phyloP scores from a whole-genome alignment of 2,329 filamentous ascomycete species.

The Cryphonectria naterciae region DNA sequence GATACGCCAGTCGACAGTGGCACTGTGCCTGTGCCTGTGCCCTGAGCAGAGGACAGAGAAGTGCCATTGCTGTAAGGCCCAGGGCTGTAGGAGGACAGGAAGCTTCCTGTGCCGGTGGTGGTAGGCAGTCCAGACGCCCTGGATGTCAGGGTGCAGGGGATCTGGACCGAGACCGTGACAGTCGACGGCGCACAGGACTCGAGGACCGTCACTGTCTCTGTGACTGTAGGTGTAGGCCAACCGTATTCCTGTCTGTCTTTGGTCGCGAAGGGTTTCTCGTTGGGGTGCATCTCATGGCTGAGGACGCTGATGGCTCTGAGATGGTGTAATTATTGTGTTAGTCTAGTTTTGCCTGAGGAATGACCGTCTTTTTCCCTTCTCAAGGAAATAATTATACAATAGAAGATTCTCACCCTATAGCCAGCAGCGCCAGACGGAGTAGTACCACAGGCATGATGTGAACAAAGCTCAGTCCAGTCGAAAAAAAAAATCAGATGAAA shows the following conservation, averaged over 20 bases:
- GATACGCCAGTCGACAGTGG: conserved; percentile 18
- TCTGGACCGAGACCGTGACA: conserved; percentile 20
- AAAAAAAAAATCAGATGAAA: not conserved
- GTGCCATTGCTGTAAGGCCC: conserved; percentile 26
- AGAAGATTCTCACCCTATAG: conserved; percentile 17
- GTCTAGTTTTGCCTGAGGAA: conserved; percentile 22
- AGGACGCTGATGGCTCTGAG: conserved; percentile 22
- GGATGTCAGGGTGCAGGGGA: conserved; percentile 13
- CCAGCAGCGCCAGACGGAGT: conserved; percentile 21
- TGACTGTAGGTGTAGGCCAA: conserved; percentile 12
- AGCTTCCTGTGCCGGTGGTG: conserved; percentile 17
- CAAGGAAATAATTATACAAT: not conserved
- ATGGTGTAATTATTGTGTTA: conserved; percentile 14
- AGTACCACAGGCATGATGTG: conserved; percentile 16
- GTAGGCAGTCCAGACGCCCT: conserved; percentile 6
- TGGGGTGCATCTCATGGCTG: conserved; percentile 11
- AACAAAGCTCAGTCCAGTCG: not conserved
- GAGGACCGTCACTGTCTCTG: conserved; percentile 22
- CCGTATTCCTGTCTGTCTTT: conserved; percentile 22
- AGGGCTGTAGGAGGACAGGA: conserved; percentile 10
- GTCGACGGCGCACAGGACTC: conserved; percentile 16
- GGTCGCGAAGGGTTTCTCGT: conserved; percentile 15
- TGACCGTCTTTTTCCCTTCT: not conserved
- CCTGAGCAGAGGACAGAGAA: conserved; percentile 14
- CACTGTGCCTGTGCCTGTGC: conserved; percentile 19